These are phyloP conservation scores for Tanacetum coccineum DNA, from an alignment of 129 eudicot species.

Conservation along the genomic window DNA sequence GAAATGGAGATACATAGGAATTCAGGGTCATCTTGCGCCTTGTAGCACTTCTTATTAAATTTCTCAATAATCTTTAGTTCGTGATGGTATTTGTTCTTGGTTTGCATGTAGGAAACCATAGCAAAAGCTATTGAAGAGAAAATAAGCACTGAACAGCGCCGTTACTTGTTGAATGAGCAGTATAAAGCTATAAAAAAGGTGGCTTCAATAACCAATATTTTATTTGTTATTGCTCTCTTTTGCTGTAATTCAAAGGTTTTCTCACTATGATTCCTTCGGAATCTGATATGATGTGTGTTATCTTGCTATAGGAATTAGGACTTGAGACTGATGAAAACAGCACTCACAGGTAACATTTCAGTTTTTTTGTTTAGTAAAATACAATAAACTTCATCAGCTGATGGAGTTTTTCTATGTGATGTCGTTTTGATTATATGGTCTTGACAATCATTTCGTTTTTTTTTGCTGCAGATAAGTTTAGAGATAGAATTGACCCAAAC, in stretches of 20 bases:
- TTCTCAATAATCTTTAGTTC: slow-evolving; percentile 7
- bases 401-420: slow-evolving; percentile 4
- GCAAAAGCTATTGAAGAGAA: slow-evolving; percentile 99
- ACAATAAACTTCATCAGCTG: neutral
- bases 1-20: slow-evolving; percentile 97
- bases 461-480: slow-evolving; percentile 73
- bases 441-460: neutral
- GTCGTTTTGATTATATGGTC: neutral
- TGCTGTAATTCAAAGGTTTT: neutral
- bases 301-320: slow-evolving; percentile 75
- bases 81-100: slow-evolving; percentile 1
- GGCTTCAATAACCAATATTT: neutral
- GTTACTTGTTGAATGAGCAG: slow-evolving; percentile 95
- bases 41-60: slow-evolving; percentile 3
- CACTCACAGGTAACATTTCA: slow-evolving; percentile 71
- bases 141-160: slow-evolving; percentile 96
- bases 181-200: slow-evolving; percentile 98
- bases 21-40: slow-evolving; percentile 55
- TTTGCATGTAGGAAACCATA: slow-evolving; percentile 69
- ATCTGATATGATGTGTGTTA: slow-evolving; percentile 9
- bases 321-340: slow-evolving; percentile 96
- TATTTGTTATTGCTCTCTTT: slow-evolving; percentile 7
- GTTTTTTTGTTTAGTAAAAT: slow-evolving; percentile 6
- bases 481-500: slow-evolving; percentile 91
- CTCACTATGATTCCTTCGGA: slow-evolving; percentile 8